Conservation (phyloP, 2,329 filamentous ascomycete genomes). For the Myriosclerotinia curreyana region DNA sequence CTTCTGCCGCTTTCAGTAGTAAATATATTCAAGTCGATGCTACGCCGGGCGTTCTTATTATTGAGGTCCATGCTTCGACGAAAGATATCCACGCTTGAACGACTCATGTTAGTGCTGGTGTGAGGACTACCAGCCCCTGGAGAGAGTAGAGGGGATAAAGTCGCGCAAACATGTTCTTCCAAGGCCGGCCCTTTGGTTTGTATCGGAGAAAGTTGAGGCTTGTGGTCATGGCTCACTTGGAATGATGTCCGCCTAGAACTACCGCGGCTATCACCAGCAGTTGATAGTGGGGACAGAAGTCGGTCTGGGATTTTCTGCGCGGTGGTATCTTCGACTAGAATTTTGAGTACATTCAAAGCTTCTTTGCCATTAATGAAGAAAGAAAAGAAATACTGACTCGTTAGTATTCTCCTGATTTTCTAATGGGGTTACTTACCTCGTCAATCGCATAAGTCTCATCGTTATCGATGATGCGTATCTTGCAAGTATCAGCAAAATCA, state of each 20-base stretch:
- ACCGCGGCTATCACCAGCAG: slow-evolving; percentile 27
- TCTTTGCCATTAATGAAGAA: slow-evolving; percentile 87
- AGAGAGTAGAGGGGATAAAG: slow-evolving; percentile 50
- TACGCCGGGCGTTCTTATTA: slow-evolving; percentile 43
- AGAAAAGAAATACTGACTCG: slow-evolving; percentile 86
- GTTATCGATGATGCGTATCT: slow-evolving; percentile 87
- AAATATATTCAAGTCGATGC: slow-evolving; percentile 50
- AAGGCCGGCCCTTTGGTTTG: slow-evolving; percentile 39
- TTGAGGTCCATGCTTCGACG: slow-evolving; percentile 51
- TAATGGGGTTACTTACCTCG: slow-evolving; percentile 56
- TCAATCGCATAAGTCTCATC: slow-evolving; percentile 94
- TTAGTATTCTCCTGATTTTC: slow-evolving; percentile 32
- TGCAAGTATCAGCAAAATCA: slow-evolving; percentile 90
- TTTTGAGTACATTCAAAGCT: slow-evolving; percentile 70
- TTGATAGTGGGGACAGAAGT: slow-evolving; percentile 29
- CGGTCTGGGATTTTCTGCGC: slow-evolving; percentile 39
- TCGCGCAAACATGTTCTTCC: slow-evolving; percentile 59
- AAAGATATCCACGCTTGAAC: slow-evolving; percentile 54
- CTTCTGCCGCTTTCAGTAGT: slow-evolving; percentile 53
- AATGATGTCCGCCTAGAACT: slow-evolving; percentile 33
- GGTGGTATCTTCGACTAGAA: slow-evolving; percentile 39
- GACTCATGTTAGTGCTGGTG: slow-evolving; percentile 51
- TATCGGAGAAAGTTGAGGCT: slow-evolving; percentile 27
- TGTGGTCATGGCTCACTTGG: slow-evolving; percentile 27
- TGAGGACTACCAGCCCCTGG: slow-evolving; percentile 49